Conservation (phyloP, 345 rosid species). For the Gossypium australe region DNA sequence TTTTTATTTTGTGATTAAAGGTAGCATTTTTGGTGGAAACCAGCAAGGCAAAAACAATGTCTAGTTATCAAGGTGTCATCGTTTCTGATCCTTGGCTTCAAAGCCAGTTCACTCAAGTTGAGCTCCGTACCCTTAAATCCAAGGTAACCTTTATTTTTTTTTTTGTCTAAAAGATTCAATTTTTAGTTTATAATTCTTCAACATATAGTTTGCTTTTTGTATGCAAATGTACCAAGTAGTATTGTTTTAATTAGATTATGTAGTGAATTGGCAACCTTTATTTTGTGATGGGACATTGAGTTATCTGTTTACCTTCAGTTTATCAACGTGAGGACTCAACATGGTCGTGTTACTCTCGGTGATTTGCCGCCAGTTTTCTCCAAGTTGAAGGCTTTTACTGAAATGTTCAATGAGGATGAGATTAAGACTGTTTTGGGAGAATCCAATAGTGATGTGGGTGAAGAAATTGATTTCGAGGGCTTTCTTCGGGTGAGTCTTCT, state of each 20-base stretch:
- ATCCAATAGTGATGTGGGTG: constrained; percentile 36
- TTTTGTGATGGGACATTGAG: constrained; percentile 12
- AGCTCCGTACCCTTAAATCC: constrained; percentile 91
- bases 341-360: constrained; percentile 7
- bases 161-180: neutral
- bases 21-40: constrained; percentile 3
- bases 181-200: neutral
- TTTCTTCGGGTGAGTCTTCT: constrained; percentile 65
- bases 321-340: constrained; percentile 51
- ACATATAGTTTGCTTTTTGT: neutral
- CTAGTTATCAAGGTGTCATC: constrained; percentile 81
- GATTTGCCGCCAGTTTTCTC: constrained; percentile 66
- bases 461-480: constrained; percentile 85
- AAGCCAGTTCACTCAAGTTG: constrained; percentile 99
- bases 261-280: neutral
- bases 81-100: constrained; percentile 98
- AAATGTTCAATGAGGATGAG: constrained; percentile 53
- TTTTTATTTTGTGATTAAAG: neutral
- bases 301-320: constrained; percentile 33
- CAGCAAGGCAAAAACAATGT: constrained; percentile 38
- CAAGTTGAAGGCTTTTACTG: constrained; percentile 67
- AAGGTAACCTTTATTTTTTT: constrained; percentile 36
- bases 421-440: constrained; percentile 60
- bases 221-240: neutral
- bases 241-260: neutral